Conservation (phyloP, 2,329 filamentous ascomycete species). For the Simplicillium sp. region DNA sequence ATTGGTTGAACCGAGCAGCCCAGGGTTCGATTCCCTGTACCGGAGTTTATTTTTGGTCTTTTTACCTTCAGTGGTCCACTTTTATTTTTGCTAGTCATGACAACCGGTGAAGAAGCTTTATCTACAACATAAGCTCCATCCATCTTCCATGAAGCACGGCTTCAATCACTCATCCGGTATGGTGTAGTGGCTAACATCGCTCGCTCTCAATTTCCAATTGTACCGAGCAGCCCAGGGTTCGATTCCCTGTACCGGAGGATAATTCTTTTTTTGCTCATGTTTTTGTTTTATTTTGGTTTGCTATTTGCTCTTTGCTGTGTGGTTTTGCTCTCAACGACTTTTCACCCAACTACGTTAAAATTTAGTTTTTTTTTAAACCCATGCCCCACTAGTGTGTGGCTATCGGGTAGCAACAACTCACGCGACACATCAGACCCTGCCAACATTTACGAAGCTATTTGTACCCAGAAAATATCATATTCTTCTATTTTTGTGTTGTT, state of each 20-base stretch:
- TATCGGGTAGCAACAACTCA: too few species aligned
- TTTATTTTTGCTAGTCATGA: not conserved
- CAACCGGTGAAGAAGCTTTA: not conserved
- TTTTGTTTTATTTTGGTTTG: not conserved
- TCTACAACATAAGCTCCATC: not conserved
- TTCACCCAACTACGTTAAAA: too few species aligned
- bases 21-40: not conserved
- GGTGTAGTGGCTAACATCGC: slow-evolving; percentile 27
- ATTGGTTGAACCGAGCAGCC: slow-evolving; percentile 5
- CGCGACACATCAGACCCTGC: too few species aligned
- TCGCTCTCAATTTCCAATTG: slow-evolving; percentile 17
- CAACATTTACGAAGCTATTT: too few species aligned
- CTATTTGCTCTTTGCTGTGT: not conserved
- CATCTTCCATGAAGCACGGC: not conserved
- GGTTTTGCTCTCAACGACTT: too few species aligned
- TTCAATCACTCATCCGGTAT: slow-evolving; percentile 16
- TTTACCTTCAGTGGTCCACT: not conserved
- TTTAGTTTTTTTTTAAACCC: too few species aligned
- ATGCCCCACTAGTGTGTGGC: too few species aligned
- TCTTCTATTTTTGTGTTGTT: too few species aligned
- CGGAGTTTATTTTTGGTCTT: not conserved
- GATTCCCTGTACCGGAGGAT: not conserved
- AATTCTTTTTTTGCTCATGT: not conserved
- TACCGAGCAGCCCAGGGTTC: not conserved
- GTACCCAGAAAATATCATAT: too few species aligned